Evolutionary conservation across 495 filamentous ascomycete species (phyloP).

Genomic region (Oidiodendron maius): DNA sequence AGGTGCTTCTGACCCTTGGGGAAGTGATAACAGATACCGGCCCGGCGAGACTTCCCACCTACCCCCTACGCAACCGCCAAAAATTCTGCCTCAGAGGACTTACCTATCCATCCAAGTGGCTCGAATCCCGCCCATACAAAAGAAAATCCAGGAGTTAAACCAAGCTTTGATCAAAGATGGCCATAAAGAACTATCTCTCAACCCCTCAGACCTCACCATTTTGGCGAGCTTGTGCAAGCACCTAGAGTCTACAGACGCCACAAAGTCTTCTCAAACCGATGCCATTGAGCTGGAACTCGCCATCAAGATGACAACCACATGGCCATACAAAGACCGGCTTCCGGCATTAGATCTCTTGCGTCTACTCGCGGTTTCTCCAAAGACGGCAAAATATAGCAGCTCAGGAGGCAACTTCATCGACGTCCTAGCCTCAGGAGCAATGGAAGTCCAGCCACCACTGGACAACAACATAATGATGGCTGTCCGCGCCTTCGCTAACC

Average conservation of each 20-base stretch:
- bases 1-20: slow-evolving; percentile 59
- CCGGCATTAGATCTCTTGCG: slow-evolving; percentile 84
- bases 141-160: slow-evolving; percentile 71
- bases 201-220: slow-evolving; percentile 57
- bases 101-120: slow-evolving; percentile 64
- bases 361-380: slow-evolving; percentile 62
- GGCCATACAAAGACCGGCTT: slow-evolving; percentile 73
- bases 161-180: slow-evolving; percentile 57
- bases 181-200: slow-evolving; percentile 67
- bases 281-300: slow-evolving; percentile 49
- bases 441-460: slow-evolving; percentile 34
- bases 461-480: slow-evolving; percentile 84
- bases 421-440: slow-evolving; percentile 48
- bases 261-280: slow-evolving; percentile 21
- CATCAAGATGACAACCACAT: slow-evolving; percentile 61
- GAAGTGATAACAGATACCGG: slow-evolving; percentile 69
- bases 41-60: slow-evolving; percentile 55
- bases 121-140: slow-evolving; percentile 50
- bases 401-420: slow-evolving; percentile 44
- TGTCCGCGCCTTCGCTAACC: slow-evolving; percentile 74
- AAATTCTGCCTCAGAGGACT: slow-evolving; percentile 71
- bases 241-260: slow-evolving; percentile 44
- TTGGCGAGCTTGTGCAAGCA: slow-evolving; percentile 49
- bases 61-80: slow-evolving; percentile 40
- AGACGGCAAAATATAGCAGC: slow-evolving; percentile 47